A percentile compares a stretch with the other conserved stretches of the same genome.
These are phyloP conservation scores for Claviceps fusiformis DNA, from an alignment of 2,329 filamentous ascomycete species.

Conservation along the genomic window DNA sequence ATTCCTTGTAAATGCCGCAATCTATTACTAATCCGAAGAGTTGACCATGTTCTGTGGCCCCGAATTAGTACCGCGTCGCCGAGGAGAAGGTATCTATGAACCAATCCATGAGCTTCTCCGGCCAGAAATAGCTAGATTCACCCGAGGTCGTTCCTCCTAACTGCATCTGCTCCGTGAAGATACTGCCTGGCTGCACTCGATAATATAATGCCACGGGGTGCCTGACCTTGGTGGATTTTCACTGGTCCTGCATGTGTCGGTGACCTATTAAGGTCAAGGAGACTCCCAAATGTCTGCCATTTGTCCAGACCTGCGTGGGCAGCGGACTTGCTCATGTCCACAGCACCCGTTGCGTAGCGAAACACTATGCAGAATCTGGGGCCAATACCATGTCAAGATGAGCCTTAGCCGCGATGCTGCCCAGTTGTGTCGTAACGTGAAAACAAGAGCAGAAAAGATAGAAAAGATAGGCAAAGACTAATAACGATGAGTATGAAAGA, in stretches of 20 bases:
- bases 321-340: no score
- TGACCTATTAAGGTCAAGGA: neutral
- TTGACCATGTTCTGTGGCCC: no score
- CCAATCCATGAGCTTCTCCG: no score
- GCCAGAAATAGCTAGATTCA: no score
- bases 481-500: neutral
- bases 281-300: neutral
- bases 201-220: neutral
- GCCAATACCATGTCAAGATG: neutral
- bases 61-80: no score
- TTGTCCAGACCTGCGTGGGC: neutral
- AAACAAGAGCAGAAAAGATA: no score
- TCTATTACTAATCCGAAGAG: neutral
- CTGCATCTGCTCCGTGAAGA: no score
- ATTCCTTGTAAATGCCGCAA: neutral
- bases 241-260: neutral
- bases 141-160: no score
- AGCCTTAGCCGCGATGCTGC: neutral
- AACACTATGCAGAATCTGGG: neutral
- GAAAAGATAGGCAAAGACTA: neutral
- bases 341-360: neutral
- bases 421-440: no score
- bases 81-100: no score
- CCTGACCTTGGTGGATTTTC: neutral
- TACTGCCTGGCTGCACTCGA: neutral